Base-by-base conservation (phyloP, 2,329 filamentous ascomycete genomes). In the Paracamarosporium sp. region DNA sequence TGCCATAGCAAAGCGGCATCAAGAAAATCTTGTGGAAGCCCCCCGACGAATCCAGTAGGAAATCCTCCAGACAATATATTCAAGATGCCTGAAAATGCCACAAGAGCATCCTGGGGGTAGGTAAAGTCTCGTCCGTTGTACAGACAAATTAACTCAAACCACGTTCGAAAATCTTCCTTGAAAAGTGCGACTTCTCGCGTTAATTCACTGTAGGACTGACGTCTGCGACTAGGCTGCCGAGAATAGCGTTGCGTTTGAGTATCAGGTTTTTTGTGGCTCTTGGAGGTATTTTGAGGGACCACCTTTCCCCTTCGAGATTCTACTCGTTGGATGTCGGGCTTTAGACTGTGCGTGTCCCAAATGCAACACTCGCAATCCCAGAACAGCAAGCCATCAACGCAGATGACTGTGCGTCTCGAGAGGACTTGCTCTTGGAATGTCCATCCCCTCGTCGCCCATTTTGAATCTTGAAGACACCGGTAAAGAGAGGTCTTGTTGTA, bases 381-480 rank as follows among this genome's bases (percentile, higher is more conserved):
- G 12, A 45, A 45, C 24, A 45, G 6, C 2, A 15, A 1, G 2
- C 48, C 43, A 17, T 59, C 43, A 20, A 53, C 17, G 35, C 56
- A 59, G 22, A 59, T 50, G 28, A 53, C 50, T 33, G 50, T 17
- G 22, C 60, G 54, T 15, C 40, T 54, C 5, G 57, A 60, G n/a
- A 62, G 17, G 9, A 51, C 52, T 12, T 52, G 41, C 44, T 60
- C 56, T 25, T 62, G 60, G 22, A 58, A 62, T 13, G 57, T 60
- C 57, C 60, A 60, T 1, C 53, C 54, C 3, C 54, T 45, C n/a
- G 57, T 60, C 5, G 50, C 53, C 57, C 60, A 62, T 24, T 57
- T 50, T 7, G 53, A 31, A 1, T 25, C n/a, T 1, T 50, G 28
- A 20, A 60, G 48, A 20, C 6, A 27, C 2, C 27, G 3, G 28